A percentile compares a stretch with the other conserved stretches of the same genome.
These are phyloP conservation scores for Yamadazyma sp. DNA, from an alignment of 1,139 yeast species.

Conservation along the genomic window DNA sequence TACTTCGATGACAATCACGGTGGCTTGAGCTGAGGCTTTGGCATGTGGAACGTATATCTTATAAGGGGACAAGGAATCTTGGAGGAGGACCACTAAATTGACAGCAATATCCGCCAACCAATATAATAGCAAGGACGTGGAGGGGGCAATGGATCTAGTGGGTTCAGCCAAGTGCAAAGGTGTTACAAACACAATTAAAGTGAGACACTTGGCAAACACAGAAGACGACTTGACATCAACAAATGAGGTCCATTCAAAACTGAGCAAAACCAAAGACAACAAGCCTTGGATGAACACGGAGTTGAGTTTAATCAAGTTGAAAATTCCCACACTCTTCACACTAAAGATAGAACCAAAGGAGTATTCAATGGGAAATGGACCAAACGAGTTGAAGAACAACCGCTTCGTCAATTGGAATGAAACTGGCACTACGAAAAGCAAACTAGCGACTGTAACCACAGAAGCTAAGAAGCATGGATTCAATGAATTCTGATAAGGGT, in stretches of 20 bases:
- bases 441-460: constrained; percentile 11
- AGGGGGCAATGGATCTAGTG: constrained; percentile 27
- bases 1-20: constrained; percentile 21
- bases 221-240: constrained; percentile 11
- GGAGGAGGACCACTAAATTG: constrained; percentile 23
- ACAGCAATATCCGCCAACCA: constrained; percentile 27
- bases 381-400: constrained; percentile 23
- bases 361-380: constrained; percentile 28
- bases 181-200: constrained; percentile 20
- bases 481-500: constrained; percentile 25
- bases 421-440: constrained; percentile 10
- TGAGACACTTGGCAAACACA: constrained; percentile 12
- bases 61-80: constrained; percentile 29
- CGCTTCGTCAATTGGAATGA: constrained; percentile 19
- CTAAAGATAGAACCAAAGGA: constrained; percentile 30
- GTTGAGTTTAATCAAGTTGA: constrained; percentile 24
- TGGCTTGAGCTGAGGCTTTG: constrained; percentile 12
- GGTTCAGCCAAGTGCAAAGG: constrained; percentile 37
- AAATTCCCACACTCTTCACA: constrained; percentile 27
- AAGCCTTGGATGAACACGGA: constrained; percentile 24
- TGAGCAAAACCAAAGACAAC: constrained; percentile 17
- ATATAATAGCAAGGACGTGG: constrained; percentile 28
- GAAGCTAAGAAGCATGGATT: constrained; percentile 35
- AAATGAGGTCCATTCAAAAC: constrained; percentile 14
- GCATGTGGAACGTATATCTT: constrained; percentile 24